Evolutionary conservation across 2,329 filamentous ascomycete species (phyloP).

Genomic region (Penicillium sp.): DNA sequence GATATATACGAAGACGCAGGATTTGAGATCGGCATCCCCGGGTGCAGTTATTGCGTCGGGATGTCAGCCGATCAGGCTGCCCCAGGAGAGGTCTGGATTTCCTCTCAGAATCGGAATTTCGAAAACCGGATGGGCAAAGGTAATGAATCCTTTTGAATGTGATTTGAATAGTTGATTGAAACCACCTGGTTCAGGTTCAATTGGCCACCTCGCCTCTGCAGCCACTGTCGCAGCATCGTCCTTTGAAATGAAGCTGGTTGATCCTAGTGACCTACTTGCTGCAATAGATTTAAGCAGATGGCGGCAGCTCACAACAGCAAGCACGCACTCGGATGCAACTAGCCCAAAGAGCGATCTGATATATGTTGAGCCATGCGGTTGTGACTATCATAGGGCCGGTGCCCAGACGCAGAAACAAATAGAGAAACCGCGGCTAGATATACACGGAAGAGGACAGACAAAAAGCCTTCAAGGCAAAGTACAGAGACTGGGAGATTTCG

Average conservation of each 20-base stretch:
- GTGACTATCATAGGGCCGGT: neutral
- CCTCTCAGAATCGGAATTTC: constrained; percentile 42
- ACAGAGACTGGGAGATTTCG: constrained; percentile 38
- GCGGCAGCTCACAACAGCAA: neutral
- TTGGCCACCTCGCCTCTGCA: constrained; percentile 41
- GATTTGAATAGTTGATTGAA: neutral
- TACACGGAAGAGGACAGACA: neutral
- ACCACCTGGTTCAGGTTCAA: constrained; percentile 12
- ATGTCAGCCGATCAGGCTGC: constrained; percentile 35
- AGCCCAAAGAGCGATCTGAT: neutral
- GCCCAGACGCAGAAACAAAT: neutral
- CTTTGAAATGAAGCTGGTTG: constrained; percentile 39
- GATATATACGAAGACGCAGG: constrained; percentile 36
- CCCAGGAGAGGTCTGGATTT: constrained; percentile 39
- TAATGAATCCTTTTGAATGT: neutral
- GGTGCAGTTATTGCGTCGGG: constrained; percentile 41
- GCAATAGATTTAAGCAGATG: constrained; percentile 23
- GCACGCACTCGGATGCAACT: neutral
- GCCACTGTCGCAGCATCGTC: constrained; percentile 42
- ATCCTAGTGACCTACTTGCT: constrained; percentile 28
- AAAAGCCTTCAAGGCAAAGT: constrained; percentile 30
- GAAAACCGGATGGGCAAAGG: constrained; percentile 27
- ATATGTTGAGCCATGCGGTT: constrained; percentile 11
- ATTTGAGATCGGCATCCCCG: constrained; percentile 36
- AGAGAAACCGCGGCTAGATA: neutral